Evolutionary conservation across 306 rosid genomes (phyloP).

Genomic region (Malus domestica): ASM211411v1 NC_041803.1:51460501-51461000

Average conservation of each 20-base stretch:
- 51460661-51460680: slow-evolving; percentile 66
- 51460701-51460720: slow-evolving; percentile 81
- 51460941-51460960: not conserved
- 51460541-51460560: not conserved
- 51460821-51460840: slow-evolving; percentile 63
- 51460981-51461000: not conserved
- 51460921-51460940: slow-evolving; percentile 86
- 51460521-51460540: not conserved
- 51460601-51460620: not conserved
- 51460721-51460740: slow-evolving; percentile 86
- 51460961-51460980: slow-evolving; percentile 14
- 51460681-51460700: slow-evolving; percentile 47
- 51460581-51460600: slow-evolving; percentile 2
- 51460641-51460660: slow-evolving; percentile 62
- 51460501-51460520: not conserved
- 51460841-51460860: slow-evolving; percentile 44
- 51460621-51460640: slow-evolving; percentile 63
- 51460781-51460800: slow-evolving; percentile 94
- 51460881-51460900: slow-evolving; percentile 67
- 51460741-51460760: slow-evolving; percentile 70
- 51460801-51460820: slow-evolving; percentile 83
- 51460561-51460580: not conserved
- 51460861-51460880: slow-evolving; percentile 40
- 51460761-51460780: slow-evolving; percentile 89
- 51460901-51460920: slow-evolving; percentile 67